Evolutionary conservation across 73 alveolate genomes (phyloP).

Genomic region (Symbiodinium pilosum): DNA sequence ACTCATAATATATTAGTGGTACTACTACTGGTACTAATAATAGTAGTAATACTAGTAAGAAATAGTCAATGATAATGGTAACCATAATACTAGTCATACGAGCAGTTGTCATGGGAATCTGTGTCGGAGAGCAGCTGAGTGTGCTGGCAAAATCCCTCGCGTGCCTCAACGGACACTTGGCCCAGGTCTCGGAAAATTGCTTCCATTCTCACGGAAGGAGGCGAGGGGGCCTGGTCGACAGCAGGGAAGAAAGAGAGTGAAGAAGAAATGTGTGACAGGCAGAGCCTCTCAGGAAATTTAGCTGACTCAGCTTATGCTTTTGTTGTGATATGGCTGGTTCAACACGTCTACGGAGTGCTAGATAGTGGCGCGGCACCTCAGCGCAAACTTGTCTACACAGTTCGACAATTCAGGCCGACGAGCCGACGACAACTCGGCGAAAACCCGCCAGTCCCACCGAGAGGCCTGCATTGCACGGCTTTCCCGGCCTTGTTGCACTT

Average conservation of each 20-base stretch:
- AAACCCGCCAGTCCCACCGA: conserved; percentile 34
- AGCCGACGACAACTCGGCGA: conserved; percentile 44
- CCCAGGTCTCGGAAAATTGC: conserved; percentile 94
- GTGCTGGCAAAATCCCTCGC: no score
- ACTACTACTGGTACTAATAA: no score
- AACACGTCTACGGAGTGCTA: not conserved
- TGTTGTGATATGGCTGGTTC: no score
- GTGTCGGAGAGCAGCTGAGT: no score
- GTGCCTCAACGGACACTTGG: no score
- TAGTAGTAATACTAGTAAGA: no score
- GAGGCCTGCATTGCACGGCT: not conserved
- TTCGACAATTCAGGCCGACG: conserved; percentile 78
- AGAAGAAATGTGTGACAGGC: not conserved
- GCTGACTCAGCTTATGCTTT: not conserved
- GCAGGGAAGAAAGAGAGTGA: not conserved
- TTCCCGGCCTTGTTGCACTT: not conserved
- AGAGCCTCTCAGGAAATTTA: not conserved
- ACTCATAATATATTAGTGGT: no score
- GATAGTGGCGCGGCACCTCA: not conserved
- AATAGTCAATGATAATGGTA: no score
- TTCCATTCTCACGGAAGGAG: conserved; percentile 42
- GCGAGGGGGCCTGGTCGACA: not conserved
- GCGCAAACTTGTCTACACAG: no score
- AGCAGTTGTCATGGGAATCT: not conserved
- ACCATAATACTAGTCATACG: no score